Base-by-base conservation (phyloP, 1,284 basidiomycete genomes). In the Heimioporus retisporus region DNA sequence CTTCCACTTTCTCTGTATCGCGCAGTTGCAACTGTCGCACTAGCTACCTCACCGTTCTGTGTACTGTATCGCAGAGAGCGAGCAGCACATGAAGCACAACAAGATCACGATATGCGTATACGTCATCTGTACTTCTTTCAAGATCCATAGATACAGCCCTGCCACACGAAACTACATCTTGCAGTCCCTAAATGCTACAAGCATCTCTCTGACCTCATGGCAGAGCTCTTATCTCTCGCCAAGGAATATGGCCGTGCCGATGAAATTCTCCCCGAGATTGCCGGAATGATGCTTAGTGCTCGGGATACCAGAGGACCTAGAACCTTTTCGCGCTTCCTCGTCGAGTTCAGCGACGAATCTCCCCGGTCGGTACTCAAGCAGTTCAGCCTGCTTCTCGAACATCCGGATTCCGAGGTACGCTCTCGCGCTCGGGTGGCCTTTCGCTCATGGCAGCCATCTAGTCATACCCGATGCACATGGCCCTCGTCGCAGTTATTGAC, bases 381-480 rank as follows among this genome's bases (percentile, higher is more conserved):
- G 79, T 93, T 99, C 73, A 91, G 91, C 71, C 81, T 99, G 56
- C 82, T 99, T 15, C 85, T 95, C 40, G 85, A 88, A 28, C 97
- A 98, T 75, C 84, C 98, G 44, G 97, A 99, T 76, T 96, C 94
- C 44, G 97, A 99, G 82, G 96, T 94, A 73, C 25, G 88, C 54
- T 16, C 16, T n/a, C 13, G 2, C n/a, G 60, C 35, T 42, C 14
- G 5, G 19, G 53, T 54, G 65, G 55, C 25, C 50, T n/a, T 14
- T 59, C 54, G 23, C 28, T 66, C 23, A 60, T 58, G 57, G 16
- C 59, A 21, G 14, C 19, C 44, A 18, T 44, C 15, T 68, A 96
- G 94, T 93, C 96, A 0, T 98, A 99, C 75, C 95, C 96, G 0
- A 97, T 99, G 91, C 94, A 98, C 48, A 95, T 96, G 83, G 95